Percentiles rank a stretch among this genome's conserved stretches.
Conservation (phyloP, 306 rosid genomes). For the Vigna trinervia region DNA sequence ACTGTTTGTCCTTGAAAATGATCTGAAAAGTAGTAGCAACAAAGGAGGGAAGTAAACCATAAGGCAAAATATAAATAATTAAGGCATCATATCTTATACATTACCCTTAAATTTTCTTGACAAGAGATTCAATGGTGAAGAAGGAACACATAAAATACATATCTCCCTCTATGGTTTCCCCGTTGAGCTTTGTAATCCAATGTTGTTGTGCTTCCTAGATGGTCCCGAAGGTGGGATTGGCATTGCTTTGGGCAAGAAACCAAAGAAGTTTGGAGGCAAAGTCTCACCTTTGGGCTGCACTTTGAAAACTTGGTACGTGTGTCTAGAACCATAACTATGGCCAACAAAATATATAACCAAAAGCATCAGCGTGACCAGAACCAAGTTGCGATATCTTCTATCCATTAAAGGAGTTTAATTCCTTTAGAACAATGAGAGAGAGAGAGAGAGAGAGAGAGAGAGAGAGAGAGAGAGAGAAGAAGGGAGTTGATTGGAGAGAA, state of each 20-base stretch:
- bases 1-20: conserved; percentile 41
- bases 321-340: conserved; percentile 52
- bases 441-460: neutral
- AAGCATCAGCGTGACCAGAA: conserved; percentile 42
- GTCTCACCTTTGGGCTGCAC: conserved; percentile 54
- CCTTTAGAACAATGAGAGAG: neutral
- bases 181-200: conserved; percentile 64
- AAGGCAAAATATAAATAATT: conserved; percentile 11
- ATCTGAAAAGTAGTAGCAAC: conserved; percentile 17
- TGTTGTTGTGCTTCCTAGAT: conserved; percentile 72
- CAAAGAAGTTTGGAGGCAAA: conserved; percentile 45
- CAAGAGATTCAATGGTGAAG: neutral
- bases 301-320: conserved; percentile 50
- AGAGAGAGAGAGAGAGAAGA: neutral
- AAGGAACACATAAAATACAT: conserved; percentile 1
- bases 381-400: conserved; percentile 41
- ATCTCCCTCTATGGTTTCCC: conserved; percentile 52
- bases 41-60: neutral
- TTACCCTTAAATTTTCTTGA: conserved; percentile 20
- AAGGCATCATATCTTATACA: conserved; percentile 38
- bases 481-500: neutral
- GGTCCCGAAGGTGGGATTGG: conserved; percentile 92
- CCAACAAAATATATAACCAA: conserved; percentile 50
- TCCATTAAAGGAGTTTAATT: conserved; percentile 47
- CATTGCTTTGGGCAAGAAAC: conserved; percentile 69